Evolutionary conservation across 1,139 yeast genomes (phyloP).

Genomic region (Candida dubliniensis): DNA sequence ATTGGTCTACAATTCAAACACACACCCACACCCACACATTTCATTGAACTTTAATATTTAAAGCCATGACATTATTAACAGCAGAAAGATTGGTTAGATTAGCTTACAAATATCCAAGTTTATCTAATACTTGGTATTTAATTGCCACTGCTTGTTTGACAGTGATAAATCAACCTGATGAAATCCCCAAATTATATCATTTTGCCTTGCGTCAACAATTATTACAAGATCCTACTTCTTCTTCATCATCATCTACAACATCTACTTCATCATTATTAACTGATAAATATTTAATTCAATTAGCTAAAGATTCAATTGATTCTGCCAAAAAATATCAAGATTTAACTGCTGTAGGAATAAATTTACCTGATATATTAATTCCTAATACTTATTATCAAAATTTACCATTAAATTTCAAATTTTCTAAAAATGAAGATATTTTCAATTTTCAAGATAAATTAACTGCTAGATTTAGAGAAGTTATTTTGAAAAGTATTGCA

Average conservation of each 20-base stretch:
- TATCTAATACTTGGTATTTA: slow-evolving; percentile 60
- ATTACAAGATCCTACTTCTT: slow-evolving; percentile 24
- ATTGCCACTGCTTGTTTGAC: slow-evolving; percentile 82
- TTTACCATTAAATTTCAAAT: slow-evolving; percentile 42
- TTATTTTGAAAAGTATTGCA: slow-evolving; percentile 74
- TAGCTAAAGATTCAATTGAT: slow-evolving; percentile 39
- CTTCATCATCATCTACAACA: slow-evolving; percentile 10
- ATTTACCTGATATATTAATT: slow-evolving; percentile 44
- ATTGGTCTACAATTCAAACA: too few species aligned
- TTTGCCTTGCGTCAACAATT: slow-evolving; percentile 63
- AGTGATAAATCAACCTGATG: slow-evolving; percentile 79
- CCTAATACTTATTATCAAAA: slow-evolving; percentile 42
- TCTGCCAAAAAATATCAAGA: slow-evolving; percentile 42
- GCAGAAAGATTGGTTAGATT: slow-evolving; percentile 63
- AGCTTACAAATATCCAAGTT: slow-evolving; percentile 50
- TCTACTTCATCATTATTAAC: slow-evolving; percentile 19
- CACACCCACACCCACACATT: background rate
- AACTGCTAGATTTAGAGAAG: slow-evolving; percentile 69
- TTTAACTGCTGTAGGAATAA: slow-evolving; percentile 43
- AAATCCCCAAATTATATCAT: slow-evolving; percentile 72
- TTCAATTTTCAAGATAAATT: slow-evolving; percentile 37
- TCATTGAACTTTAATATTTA: background rate
- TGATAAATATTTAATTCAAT: slow-evolving; percentile 23
- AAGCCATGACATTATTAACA: slow-evolving; percentile 38
- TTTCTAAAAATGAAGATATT: slow-evolving; percentile 32